Evolutionary conservation across 495 filamentous ascomycete species (phyloP).

Genomic region (Aspergillus cristatus): DNA sequence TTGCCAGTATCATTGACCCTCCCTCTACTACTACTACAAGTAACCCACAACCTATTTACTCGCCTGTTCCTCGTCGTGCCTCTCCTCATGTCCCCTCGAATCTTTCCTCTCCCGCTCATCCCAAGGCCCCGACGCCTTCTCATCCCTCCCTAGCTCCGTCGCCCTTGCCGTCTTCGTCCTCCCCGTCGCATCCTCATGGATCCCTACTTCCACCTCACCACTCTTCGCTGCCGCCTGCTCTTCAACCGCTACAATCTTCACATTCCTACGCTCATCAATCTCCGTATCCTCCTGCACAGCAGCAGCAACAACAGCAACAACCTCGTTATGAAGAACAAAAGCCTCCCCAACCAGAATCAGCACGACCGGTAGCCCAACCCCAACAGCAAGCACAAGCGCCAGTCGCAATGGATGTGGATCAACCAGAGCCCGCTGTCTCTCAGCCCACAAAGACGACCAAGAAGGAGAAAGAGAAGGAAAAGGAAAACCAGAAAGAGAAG

Average conservation of each 20-base stretch:
- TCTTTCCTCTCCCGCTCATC: slow-evolving; percentile 21
- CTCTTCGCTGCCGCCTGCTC: slow-evolving; percentile 7
- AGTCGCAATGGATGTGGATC: slow-evolving; percentile 34
- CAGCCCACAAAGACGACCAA: slow-evolving; percentile 9
- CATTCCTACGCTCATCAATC: slow-evolving; percentile 20
- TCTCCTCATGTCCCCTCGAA: slow-evolving; percentile 23
- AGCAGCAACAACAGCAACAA: slow-evolving; percentile 8
- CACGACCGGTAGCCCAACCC: not conserved
- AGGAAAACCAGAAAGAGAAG: slow-evolving; percentile 32
- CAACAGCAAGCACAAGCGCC: slow-evolving; percentile 6
- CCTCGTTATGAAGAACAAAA: slow-evolving; percentile 1
- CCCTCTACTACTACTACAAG: slow-evolving; percentile 39
- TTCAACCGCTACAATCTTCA: not conserved
- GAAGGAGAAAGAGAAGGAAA: slow-evolving; percentile 23
- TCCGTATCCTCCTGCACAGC: slow-evolving; percentile 21
- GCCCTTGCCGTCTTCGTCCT: slow-evolving; percentile 15
- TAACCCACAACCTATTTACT: slow-evolving; percentile 21
- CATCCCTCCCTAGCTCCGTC: slow-evolving; percentile 22
- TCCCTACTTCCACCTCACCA: slow-evolving; percentile 12
- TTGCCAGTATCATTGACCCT: slow-evolving; percentile 81
- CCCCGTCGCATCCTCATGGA: slow-evolving; percentile 17
- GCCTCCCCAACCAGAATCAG: not conserved
- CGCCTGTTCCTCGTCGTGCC: slow-evolving; percentile 18
- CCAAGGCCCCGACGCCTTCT: slow-evolving; percentile 15
- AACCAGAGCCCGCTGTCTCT: slow-evolving; percentile 16